Base-by-base conservation (phyloP, 2,329 filamentous ascomycete species). In the Pezicula radicicola region DNA sequence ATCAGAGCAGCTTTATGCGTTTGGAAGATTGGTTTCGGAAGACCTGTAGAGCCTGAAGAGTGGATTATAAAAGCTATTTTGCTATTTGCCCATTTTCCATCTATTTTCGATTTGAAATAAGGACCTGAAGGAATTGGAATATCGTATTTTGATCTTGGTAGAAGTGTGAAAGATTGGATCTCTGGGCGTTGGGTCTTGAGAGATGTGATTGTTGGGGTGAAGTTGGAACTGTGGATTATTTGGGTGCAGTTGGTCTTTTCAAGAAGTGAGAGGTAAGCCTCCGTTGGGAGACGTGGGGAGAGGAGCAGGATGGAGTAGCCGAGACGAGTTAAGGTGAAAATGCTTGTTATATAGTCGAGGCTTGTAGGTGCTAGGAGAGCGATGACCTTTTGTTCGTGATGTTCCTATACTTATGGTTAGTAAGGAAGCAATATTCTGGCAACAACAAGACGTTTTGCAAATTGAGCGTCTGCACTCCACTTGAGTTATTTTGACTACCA, bases 11-110 rank as follows among this genome's bases (percentile, higher is more conserved):
- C 55, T 12, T 43, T 58, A 48, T 82, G 75, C 2, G 74, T 77
- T 41, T 78, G 72, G 52, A 72, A 77, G 45, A 82, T 79, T 0
- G 78, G 78, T 49, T 86, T 86, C 0, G 83, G 83, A 0, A 85
- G 69, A 0, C 82, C 82, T 0, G 84, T 76, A 0, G 78, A 82
- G 4, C 83, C 81, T 30, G 58, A 52, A n/a, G 58, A 2, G 16
- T 60, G 55, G 3, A 45, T 45, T 15, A 45, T 45, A 27, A 45
- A 45, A 37, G 30, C 36, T 10, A 39, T 48, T 13, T 49, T 43
- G 12, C 36, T 40, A 36, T 56, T 48, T 12, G 41, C 42, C 18
- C 28, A 41, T 15, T 50, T 49, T 37, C 48, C 30, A 37, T 48
- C 56, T 43, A 15, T 45, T 35, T 47, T 18, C 19, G 48, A 18